Conservation (phyloP, 768 basidiomycete species). For the Auricularia cornea region DNA sequence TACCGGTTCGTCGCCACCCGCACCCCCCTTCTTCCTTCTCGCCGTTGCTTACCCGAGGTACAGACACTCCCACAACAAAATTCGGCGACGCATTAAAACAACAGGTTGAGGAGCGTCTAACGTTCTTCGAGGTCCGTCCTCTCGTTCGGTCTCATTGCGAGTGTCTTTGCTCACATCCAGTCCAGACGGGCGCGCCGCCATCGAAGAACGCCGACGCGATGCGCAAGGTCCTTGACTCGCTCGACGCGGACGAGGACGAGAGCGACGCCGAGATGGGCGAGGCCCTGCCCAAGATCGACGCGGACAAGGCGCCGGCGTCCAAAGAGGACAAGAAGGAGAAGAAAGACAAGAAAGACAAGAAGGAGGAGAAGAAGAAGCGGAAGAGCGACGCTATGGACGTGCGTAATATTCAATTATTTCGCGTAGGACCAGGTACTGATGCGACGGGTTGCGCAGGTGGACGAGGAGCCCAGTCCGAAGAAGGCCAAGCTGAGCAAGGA, state of each 20-base stretch:
- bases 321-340: conserved; percentile 35
- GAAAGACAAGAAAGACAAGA: conserved; percentile 30
- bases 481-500: conserved; percentile 75
- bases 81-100: conserved; percentile 90
- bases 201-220: conserved; percentile 91
- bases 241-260: conserved; percentile 46
- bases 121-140: conserved; percentile 68
- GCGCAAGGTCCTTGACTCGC: conserved; percentile 72
- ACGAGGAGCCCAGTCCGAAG: conserved; percentile 31
- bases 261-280: conserved; percentile 38
- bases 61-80: conserved; percentile 74
- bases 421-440: too few relatives aligned
- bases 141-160: not conserved
- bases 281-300: conserved; percentile 35
- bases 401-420: not conserved
- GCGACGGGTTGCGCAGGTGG: too few relatives aligned
- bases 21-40: not conserved
- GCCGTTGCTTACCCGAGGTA: not conserved
- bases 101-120: conserved; percentile 92
- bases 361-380: conserved; percentile 57
- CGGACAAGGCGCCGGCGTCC: conserved; percentile 35
- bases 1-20: conserved; percentile 20
- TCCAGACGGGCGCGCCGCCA: conserved; percentile 66
- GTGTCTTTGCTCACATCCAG: not conserved
- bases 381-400: conserved; percentile 61